Evolutionary conservation across 2,329 filamentous ascomycete species (phyloP), one percentile per base, ranked within the genome.

Genomic region (Sporothrix dimorphospora): DNA sequence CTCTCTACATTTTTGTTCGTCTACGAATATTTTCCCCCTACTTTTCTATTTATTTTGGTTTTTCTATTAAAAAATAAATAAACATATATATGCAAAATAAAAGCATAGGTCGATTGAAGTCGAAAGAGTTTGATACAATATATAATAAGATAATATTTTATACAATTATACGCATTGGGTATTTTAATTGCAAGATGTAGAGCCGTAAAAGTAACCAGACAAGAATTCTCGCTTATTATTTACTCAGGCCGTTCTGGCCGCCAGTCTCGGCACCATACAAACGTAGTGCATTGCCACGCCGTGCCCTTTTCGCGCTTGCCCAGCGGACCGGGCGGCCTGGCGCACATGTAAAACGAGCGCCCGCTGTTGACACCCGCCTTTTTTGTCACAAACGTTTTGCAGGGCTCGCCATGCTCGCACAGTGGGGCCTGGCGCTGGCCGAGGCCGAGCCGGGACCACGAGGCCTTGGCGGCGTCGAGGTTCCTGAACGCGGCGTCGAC

Each of bases 381-480:
- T 83, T 95, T 98, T 0, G 94, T 97, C 21, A 90, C 87, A 69
- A 95, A 83, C 75, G 87, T 93, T 75, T 94, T 92, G 81, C 96
- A 98, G 2, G 93, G 92, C 77, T 98, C 94, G 70, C 89, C 85
- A 78, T 99, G 96, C 65, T 98, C 94, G 79, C 96, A 99, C 72
- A 87, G 88, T 0, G 96, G 96, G 0, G 89, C 70, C 72, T 72
- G 69, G 30, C 70, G 74, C 85, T 1, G 88, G 83, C 72, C 92
- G 90, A 79, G 91, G 94, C 19, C 90, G 16, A 98, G 85, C 79
- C 91, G 94, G 4, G 89, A 90, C 96, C 96, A 98, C 27, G 91
- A 91, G 78, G 96, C 91, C 79, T 93, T 95, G 61, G 88, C 87
- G 73, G 88, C 85, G 67, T 96, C 91, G 79, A 93, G 94, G 65